Evolutionary conservation across 805 yeast genomes (phyloP).

Genomic region (Yamadazyma laniorum): DNA sequence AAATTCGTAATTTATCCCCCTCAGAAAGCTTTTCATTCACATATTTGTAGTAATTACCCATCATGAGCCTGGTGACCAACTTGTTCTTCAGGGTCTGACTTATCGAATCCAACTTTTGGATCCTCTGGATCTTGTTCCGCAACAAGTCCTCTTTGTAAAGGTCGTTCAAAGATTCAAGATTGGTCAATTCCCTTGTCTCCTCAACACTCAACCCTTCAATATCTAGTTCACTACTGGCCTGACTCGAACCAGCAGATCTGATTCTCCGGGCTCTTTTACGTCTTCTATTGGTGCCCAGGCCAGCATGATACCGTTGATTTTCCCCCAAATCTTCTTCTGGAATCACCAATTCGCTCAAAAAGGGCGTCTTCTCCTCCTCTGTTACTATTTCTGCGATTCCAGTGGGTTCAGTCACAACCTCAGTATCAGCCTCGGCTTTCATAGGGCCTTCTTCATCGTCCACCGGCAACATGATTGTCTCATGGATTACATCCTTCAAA

Average conservation of each 20-base stretch:
- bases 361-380: constrained; percentile 41
- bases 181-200: constrained; percentile 36
- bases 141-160: constrained; percentile 39
- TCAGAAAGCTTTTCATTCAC: constrained; percentile 30
- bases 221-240: constrained; percentile 26
- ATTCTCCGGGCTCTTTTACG: constrained; percentile 9
- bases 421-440: background rate
- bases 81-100: constrained; percentile 45
- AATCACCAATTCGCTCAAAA: constrained; percentile 50
- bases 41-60: constrained; percentile 60
- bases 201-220: constrained; percentile 37
- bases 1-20: constrained; percentile 1
- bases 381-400: constrained; percentile 51
- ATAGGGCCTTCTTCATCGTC: constrained; percentile 36
- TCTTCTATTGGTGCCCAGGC: constrained; percentile 10
- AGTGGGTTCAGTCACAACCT: constrained; percentile 46
- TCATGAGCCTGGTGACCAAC: constrained; percentile 64
- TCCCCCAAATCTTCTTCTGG: constrained; percentile 33
- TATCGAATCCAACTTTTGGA: constrained; percentile 37
- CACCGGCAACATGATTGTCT: constrained; percentile 48
- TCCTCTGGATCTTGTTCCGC: constrained; percentile 49
- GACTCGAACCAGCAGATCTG: constrained; percentile 5
- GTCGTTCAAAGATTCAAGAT: constrained; percentile 35
- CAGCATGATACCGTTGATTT: constrained; percentile 15
- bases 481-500: constrained; percentile 43